Base-by-base conservation (phyloP, 805 yeast species). In the Wickerhamiella spandovensis region DNA sequence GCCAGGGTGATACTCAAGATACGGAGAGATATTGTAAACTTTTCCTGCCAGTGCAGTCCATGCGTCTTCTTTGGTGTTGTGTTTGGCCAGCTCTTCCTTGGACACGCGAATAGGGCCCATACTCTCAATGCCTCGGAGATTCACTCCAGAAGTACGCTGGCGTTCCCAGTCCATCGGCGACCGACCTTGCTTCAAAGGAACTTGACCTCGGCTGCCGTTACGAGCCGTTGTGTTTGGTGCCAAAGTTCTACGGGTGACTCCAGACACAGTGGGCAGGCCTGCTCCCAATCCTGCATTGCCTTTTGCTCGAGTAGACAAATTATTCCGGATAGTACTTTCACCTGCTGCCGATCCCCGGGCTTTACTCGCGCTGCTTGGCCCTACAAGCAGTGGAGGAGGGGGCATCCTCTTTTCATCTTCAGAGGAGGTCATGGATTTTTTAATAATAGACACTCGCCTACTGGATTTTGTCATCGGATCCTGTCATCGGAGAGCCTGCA, bases 1-100 rank as follows among this genome's bases (percentile, higher is more conserved):
- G 35, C 98, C 98, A 0, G 98, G 98, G 58, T 90, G 98, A 64
- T 80, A 92, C 49, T 76, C 70, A 35, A 92, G 61, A 64, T 92
- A 90, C 12, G 83, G 79, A 0, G 96, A 80, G n/a, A 90, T 71
- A 60, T 89, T 86, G 68, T 84, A 90, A 1, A 90, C 95, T 58
- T 78, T 82, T 3, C 88, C 85, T 43, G 77, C 78, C 7, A 90
- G 72, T 32, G 78, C 78, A 2, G 92, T 82, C 97, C 97, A 90
- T 52, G 84, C 84, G 61, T 92, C 95, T 0, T 74, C 75, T n/a
- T 53, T 54, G 0, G 72, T 63, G 18, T 69, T 72, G 64, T 90
- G 97, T 46, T 65, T 69, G 43, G 67, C 66, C 49, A 89, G 68
- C 57, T 83, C 82, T 2, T 74, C 79, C 41, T 68, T 70, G 4